Base-by-base conservation (phyloP, 163 green algal species). In the Smithsoniella earleae region DNA sequence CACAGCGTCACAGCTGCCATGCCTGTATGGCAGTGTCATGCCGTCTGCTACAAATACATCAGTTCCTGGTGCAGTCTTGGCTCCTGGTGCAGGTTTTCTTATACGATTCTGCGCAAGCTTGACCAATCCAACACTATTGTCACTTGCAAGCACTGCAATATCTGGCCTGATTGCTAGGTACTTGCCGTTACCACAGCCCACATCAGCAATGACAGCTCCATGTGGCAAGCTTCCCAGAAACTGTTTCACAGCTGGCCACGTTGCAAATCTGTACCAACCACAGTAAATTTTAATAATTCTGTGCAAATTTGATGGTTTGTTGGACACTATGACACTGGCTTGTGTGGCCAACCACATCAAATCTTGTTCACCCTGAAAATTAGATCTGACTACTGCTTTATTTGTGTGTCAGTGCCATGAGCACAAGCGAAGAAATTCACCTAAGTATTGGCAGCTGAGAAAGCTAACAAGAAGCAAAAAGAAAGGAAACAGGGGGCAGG, bases 171-270 rank as follows among this genome's bases (percentile, higher is more conserved):
- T 84, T 1, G 81, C 86, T 80, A 96, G 91, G 84, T 96, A 96
- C 83, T 97, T 97, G 62, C 94, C 93, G 78, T 97, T 98, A 62
- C 94, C 93, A 76, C 91, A 95, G 0, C 94, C 94, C 36, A 96
- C 88, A 73, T 99, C 94, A 1, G 84, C 90, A 10, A 98, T 79
- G 22, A 97, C 37, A n/a, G 76, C 81, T 2, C 84, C 82, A 0
- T 66, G 13, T 1, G 85, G 76, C 43, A 98, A 79, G 6, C 36
- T 30, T 4, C 91, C 77, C 0, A 99, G 77, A 78, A 98, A 99
- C 20, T 76, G 66, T 0, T 82, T 78, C 5, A 96, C 89, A 74
- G 78, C 34, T 18, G 91, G 90, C 92, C 92, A 97, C 16, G 93
- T 79, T 8, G 89, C 88, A 85, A 96, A 96, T 22, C 88, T 85